phyloP scores from a whole-genome alignment of 805 yeast genomes.

The Ogataea populi-albae region DNA sequence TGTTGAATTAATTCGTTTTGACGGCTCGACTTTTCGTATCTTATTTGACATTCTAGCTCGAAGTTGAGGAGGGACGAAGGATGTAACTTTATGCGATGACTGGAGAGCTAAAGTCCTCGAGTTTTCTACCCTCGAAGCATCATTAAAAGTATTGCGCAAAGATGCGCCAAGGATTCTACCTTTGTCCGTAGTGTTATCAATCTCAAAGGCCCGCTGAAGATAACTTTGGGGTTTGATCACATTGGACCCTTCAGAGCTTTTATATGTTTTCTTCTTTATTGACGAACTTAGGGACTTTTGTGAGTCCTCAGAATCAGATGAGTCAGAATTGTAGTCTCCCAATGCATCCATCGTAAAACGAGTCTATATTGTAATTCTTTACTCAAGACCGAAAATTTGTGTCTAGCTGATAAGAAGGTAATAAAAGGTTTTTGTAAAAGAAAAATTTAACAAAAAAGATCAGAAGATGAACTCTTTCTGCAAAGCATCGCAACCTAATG shows the following conservation, averaged over 20 bases:
- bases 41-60: conserved; percentile 5
- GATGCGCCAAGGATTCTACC: conserved; percentile 20
- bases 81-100: conserved; percentile 14
- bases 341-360: background rate
- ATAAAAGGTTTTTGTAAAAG: no score
- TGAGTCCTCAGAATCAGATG: background rate
- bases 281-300: background rate
- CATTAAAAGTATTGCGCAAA: conserved; percentile 26
- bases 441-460: no score
- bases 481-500: conserved; percentile 8
- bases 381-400: no score
- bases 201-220: no score
- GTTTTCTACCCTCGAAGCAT: conserved; percentile 11
- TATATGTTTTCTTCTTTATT: no score
- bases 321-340: background rate
- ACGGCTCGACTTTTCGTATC: conserved; percentile 5
- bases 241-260: no score
- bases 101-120: conserved; percentile 7
- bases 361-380: background rate
- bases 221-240: no score
- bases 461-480: conserved; percentile 3
- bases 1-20: background rate
- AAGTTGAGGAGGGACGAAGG: conserved; percentile 20
- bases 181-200: no score
- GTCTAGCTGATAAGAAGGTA: no score